These are phyloP conservation scores for Aspergillus campestris DNA, from an alignment of 495 filamentous ascomycete genomes.

Conservation along the genomic window DNA sequence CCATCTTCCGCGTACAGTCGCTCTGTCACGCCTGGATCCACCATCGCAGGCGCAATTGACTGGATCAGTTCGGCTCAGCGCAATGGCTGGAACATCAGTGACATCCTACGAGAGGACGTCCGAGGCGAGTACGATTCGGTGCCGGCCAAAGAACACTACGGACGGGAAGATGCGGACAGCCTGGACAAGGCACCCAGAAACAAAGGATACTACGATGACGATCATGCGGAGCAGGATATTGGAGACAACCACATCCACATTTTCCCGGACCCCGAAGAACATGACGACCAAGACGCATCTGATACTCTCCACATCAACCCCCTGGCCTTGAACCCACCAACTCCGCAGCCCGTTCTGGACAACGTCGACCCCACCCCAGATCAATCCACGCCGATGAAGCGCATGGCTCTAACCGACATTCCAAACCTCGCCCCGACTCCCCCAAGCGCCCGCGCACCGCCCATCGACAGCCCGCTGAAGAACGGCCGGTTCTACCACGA, in stretches of 20 bases:
- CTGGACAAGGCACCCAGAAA: conserved; percentile 6
- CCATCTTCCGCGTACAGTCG: conserved; percentile 38
- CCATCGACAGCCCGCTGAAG: conserved; percentile 16
- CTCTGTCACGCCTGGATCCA: conserved; percentile 28
- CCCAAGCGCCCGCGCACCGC: conserved; percentile 3
- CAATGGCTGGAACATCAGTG: conserved; percentile 22
- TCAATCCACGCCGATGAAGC: conserved; percentile 15
- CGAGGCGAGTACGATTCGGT: conserved; percentile 36
- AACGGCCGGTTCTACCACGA: conserved; percentile 34
- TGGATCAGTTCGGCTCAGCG: conserved; percentile 32
- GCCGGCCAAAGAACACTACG: conserved; percentile 31
- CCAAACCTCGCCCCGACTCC: conserved; percentile 27
- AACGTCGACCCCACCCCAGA: conserved; percentile 11
- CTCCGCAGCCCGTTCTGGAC: conserved; percentile 29
- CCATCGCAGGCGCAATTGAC: conserved; percentile 25
- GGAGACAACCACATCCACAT: conserved; percentile 33
- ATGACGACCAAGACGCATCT: conserved; percentile 27
- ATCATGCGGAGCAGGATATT: conserved; percentile 29
- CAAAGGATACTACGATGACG: conserved; percentile 13
- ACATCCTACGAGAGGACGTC: conserved; percentile 26
- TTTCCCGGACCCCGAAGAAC: conserved; percentile 40
- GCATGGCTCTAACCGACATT: conserved; percentile 27
- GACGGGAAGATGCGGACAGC: conserved; percentile 19
- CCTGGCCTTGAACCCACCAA: conserved; percentile 45
- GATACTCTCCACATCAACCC: conserved; percentile 35